These are phyloP conservation scores for Camelina neglecta DNA, from an alignment of 345 rosid species.

Conservation along the genomic window DNA sequence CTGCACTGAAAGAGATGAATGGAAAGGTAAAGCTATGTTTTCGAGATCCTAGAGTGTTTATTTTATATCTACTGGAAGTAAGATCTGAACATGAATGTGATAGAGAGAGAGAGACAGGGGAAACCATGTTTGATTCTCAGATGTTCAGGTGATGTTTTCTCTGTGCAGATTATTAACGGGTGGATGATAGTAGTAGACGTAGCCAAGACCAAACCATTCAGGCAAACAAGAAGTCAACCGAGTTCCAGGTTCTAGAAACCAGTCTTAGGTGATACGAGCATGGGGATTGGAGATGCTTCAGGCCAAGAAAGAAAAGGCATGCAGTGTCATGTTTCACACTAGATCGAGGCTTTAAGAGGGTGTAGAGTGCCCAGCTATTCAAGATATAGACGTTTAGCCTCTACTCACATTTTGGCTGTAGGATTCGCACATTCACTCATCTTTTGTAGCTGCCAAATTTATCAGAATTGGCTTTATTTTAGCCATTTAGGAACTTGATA, in stretches of 20 bases:
- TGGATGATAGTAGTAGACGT: slow-evolving; percentile 99
- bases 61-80: background rate
- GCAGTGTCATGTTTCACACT: slow-evolving; percentile 11
- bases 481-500: slow-evolving; percentile 4
- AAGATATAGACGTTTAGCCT: no score
- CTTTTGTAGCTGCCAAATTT: background rate
- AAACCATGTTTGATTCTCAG: slow-evolving; percentile 16
- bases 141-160: slow-evolving; percentile 4
- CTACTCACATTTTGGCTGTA: background rate
- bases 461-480: background rate
- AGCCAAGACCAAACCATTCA: slow-evolving; percentile 67
- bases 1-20: slow-evolving; percentile 92
- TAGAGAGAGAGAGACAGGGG: slow-evolving; percentile 3
- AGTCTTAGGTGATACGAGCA: slow-evolving; percentile 10
- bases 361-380: slow-evolving; percentile 5
- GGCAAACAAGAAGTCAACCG: slow-evolving; percentile 44
- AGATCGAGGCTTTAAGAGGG: background rate
- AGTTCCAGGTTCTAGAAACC: slow-evolving; percentile 11
- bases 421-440: background rate
- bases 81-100: background rate
- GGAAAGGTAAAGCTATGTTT: slow-evolving; percentile 65
- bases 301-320: slow-evolving; percentile 5
- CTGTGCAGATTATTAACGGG: slow-evolving; percentile 86
- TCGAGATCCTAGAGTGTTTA: slow-evolving; percentile 1
- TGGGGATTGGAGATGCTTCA: slow-evolving; percentile 6